Conservation (phyloP, 179 eudicot species). For the Spergularia azorica region DNA sequence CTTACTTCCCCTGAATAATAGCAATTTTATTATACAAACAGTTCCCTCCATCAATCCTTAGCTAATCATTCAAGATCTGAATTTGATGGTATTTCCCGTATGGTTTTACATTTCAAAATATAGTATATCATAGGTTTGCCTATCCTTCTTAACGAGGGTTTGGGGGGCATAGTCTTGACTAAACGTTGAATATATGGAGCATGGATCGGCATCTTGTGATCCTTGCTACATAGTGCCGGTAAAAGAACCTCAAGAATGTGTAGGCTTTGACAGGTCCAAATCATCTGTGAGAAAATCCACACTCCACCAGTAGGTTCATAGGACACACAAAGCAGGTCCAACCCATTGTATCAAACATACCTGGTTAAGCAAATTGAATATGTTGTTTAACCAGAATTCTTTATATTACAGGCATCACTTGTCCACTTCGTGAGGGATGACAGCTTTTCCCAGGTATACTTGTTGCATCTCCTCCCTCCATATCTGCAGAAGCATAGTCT, state of each 20-base stretch:
- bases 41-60: not conserved
- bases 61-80: slow-evolving; percentile 4
- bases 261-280: not conserved
- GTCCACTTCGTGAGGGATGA: slow-evolving; percentile 58
- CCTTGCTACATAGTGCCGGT: not conserved
- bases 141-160: not conserved
- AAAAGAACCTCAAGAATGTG: not conserved
- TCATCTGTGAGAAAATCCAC: slow-evolving; percentile 8
- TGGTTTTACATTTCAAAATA: not conserved
- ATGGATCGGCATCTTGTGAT: not conserved
- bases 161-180: not conserved
- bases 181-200: slow-evolving; percentile 11
- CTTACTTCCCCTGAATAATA: not conserved
- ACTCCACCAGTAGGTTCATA: not conserved
- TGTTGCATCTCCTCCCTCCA: slow-evolving; percentile 99
- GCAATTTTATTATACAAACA: slow-evolving; percentile 25
- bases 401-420: slow-evolving; percentile 26
- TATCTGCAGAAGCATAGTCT: slow-evolving; percentile 46
- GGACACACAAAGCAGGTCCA: not conserved
- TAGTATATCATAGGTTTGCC: not conserved
- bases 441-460: slow-evolving; percentile 82
- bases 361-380: slow-evolving; percentile 6
- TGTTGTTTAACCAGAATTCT: not conserved
- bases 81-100: slow-evolving; percentile 8
- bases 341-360: not conserved